A percentile compares a stretch with the other conserved stretches of the same genome.
phyloP scores from a whole-genome alignment of 2,329 filamentous ascomycete genomes.

The Passalora sequoiae region DNA sequence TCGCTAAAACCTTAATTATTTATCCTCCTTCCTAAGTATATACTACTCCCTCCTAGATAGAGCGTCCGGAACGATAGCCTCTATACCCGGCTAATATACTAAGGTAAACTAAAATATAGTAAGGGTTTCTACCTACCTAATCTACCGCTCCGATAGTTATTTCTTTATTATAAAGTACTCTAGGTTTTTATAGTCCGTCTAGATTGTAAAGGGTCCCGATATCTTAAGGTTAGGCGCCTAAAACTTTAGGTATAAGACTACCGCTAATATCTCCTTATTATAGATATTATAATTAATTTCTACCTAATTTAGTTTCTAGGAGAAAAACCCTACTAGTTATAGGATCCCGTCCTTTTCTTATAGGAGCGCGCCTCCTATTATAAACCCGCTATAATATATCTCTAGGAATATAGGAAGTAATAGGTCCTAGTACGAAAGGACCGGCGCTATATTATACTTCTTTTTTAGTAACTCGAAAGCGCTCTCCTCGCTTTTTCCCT shows the following conservation, averaged over 20 bases:
- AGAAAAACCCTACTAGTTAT: too few species aligned
- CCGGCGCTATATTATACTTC: too few species aligned
- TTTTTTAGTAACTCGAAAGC: too few species aligned
- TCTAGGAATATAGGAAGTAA: too few species aligned
- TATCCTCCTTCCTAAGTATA: slow-evolving; percentile 8
- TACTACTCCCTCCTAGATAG: slow-evolving; percentile 10
- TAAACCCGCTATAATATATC: too few species aligned
- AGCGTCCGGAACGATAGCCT: neutral
- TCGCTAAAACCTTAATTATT: neutral
- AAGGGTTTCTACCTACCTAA: slow-evolving; percentile 10
- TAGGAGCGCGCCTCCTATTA: too few species aligned
- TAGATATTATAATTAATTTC: neutral
- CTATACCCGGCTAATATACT: slow-evolving; percentile 6
- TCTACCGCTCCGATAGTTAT: slow-evolving; percentile 12
- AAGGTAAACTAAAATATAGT: slow-evolving; percentile 12
- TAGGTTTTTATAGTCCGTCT: too few species aligned
- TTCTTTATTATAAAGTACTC: slow-evolving; percentile 30
- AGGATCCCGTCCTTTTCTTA: too few species aligned
- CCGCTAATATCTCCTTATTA: neutral
- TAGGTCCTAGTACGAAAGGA: too few species aligned
- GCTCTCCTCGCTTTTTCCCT: too few species aligned
- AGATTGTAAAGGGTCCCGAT: too few species aligned
- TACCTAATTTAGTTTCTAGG: too few species aligned
- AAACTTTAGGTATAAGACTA: neutral
- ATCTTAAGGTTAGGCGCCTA: slow-evolving; percentile 9